Percentiles rank a stretch among this genome's conserved stretches.
Evolutionary conservation across 2,329 filamentous ascomycete genomes (phyloP).

Genomic region (Monosporascus sp.): DNA sequence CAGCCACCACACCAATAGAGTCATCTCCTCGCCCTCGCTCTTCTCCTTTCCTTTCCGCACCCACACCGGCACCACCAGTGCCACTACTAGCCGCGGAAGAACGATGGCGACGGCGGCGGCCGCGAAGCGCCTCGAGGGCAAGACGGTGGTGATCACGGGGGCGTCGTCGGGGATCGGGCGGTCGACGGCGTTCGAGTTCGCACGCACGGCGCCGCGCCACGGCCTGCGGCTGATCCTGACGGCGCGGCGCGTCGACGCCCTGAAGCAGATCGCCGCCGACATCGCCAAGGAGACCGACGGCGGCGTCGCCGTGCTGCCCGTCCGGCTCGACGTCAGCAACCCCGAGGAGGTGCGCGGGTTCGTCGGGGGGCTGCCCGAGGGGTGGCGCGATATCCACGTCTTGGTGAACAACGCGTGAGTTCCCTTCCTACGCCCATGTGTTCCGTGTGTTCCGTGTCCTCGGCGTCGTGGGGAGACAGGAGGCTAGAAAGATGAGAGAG

Average conservation of each 20-base stretch:
- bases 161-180: slow-evolving; percentile 89
- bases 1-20: neutral
- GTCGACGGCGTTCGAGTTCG: slow-evolving; percentile 84
- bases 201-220: slow-evolving; percentile 71
- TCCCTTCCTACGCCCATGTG: neutral
- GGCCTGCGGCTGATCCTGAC: slow-evolving; percentile 81
- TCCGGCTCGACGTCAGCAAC: slow-evolving; percentile 83
- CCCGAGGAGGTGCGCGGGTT: slow-evolving; percentile 68
- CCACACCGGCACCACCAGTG: slow-evolving; percentile 14
- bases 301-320: slow-evolving; percentile 75
- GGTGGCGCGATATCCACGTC: slow-evolving; percentile 79
- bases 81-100: slow-evolving; percentile 31
- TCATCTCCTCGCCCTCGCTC: neutral
- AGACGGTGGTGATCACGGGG: slow-evolving; percentile 87
- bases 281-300: slow-evolving; percentile 72
- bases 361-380: slow-evolving; percentile 66
- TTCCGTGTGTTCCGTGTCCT: neutral
- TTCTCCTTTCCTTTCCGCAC: neutral
- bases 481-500: no score
- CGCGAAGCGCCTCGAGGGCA: slow-evolving; percentile 81
- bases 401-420: slow-evolving; percentile 93
- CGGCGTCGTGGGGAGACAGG: no score
- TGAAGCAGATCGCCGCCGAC: slow-evolving; percentile 70
- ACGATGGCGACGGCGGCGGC: slow-evolving; percentile 56
- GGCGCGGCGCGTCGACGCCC: slow-evolving; percentile 73